Evolutionary conservation across 2,329 filamentous ascomycete genomes (phyloP).

Genomic region (Arachnomyces sp.): DNA sequence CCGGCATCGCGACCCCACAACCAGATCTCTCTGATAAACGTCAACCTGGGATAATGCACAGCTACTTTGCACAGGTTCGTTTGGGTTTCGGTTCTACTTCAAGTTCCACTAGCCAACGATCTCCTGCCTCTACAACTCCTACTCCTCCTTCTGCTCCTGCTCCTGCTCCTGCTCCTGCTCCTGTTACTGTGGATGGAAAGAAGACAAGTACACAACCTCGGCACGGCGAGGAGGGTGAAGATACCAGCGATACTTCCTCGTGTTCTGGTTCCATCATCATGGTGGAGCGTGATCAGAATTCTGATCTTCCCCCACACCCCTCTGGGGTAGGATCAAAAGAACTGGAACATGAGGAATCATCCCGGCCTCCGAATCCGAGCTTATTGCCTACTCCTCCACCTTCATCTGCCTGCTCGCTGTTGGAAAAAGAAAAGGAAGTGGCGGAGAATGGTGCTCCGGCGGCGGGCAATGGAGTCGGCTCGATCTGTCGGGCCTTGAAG

Average conservation of each 20-base stretch:
- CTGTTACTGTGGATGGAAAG: conserved; percentile 17
- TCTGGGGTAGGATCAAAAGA: conserved; percentile 17
- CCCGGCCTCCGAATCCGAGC: conserved; percentile 26
- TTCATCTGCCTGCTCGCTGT: conserved; percentile 35
- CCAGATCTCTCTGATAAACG: conserved; percentile 93
- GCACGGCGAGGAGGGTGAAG: conserved; percentile 19
- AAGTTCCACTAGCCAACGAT: conserved; percentile 35
- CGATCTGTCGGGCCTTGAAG: conserved; percentile 38
- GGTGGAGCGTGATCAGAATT: conserved; percentile 31
- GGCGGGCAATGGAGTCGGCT: conserved; percentile 32
- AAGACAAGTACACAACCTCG: conserved; percentile 19
- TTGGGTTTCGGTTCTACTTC: conserved; percentile 65
- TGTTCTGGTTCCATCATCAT: conserved; percentile 36
- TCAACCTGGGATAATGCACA: conserved; percentile 86
- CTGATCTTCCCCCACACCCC: conserved; percentile 21
- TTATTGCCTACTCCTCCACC: conserved; percentile 38
- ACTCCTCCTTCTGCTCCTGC: conserved; percentile 15
- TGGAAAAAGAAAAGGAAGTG: conserved; percentile 37
- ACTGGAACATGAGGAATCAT: conserved; percentile 18
- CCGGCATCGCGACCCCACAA: conserved; percentile 84
- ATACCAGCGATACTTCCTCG: conserved; percentile 21
- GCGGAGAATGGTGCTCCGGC: conserved; percentile 30
- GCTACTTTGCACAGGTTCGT: conserved; percentile 99
- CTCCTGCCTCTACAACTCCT: conserved; percentile 25
- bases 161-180: conserved; percentile 9